Conservation (phyloP, 768 basidiomycete species). For the Amanita brunnescens region DNA sequence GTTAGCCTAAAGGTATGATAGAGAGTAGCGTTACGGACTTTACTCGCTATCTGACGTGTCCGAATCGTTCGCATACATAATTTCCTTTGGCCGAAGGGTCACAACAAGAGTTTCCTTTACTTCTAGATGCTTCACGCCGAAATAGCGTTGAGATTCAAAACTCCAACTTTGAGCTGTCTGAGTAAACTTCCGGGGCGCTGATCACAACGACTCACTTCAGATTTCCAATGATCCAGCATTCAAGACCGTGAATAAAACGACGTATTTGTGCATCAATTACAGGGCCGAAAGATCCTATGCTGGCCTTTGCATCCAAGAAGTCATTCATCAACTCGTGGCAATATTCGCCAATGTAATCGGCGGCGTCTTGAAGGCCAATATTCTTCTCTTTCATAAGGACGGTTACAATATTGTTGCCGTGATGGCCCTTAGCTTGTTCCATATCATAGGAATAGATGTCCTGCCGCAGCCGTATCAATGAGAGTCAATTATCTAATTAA, state of each 20-base stretch:
- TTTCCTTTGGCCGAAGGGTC: slow-evolving; percentile 30
- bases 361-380: slow-evolving; percentile 48
- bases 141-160: slow-evolving; percentile 63
- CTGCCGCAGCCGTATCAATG: slow-evolving; percentile 22
- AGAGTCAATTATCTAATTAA: neutral
- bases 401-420: slow-evolving; percentile 60
- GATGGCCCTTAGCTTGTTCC: slow-evolving; percentile 59
- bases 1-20: neutral
- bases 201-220: slow-evolving; percentile 31
- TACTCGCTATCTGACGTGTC: slow-evolving; percentile 31
- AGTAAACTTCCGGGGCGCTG: slow-evolving; percentile 11
- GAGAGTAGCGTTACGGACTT: slow-evolving; percentile 3
- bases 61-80: slow-evolving; percentile 21
- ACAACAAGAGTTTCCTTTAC: slow-evolving; percentile 43
- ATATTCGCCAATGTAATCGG: slow-evolving; percentile 45
- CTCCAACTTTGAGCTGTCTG: slow-evolving; percentile 38
- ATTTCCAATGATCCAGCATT: slow-evolving; percentile 56
- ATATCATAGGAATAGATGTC: slow-evolving; percentile 69
- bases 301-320: slow-evolving; percentile 36
- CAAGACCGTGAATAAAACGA: slow-evolving; percentile 46
- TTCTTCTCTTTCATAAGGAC: slow-evolving; percentile 52
- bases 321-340: slow-evolving; percentile 41
- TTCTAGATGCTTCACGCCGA: slow-evolving; percentile 45
- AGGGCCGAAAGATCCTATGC: slow-evolving; percentile 40
- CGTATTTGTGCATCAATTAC: slow-evolving; percentile 42